Base-by-base conservation (phyloP, 2,329 filamentous ascomycete species). In the Blastomyces emzantsi region DNA sequence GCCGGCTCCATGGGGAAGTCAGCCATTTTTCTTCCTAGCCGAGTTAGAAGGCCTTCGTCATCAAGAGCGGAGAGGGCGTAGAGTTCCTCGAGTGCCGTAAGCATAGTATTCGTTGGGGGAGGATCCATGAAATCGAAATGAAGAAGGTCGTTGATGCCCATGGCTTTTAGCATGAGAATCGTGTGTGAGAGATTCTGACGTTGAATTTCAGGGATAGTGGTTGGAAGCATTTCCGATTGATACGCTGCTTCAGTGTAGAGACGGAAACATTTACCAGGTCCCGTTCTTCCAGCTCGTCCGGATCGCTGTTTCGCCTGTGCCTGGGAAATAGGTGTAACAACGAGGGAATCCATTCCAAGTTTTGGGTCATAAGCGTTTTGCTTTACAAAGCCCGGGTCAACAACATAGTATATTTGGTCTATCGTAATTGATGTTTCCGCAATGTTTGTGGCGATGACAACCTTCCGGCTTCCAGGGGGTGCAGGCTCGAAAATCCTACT, bases 121-220 rank as follows among this genome's bases (percentile, higher is more conserved):
- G 94, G 92, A 71, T 99, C 94, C 93, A 99, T 97, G 71, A 99
- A 99, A 77, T 97, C 93, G 71, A 99, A 99, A 73, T 96, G 92
- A 15, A 99, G 82, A 1, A 99, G 81, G 73, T 99, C 94, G 72
- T 99, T 97, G 76, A 99, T 97, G 2, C 95, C 94, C 92, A 99
- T 97, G 0, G 94, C 94, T 74, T 99, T 99, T 60, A 99, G 84
- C 90, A 97, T 96, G 57, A 99, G 83, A 74, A 99, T 97, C 0
- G 93, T 97, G 69, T 90, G 87, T 0, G 91, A 90, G 62, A 99
- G 73, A 71, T 99, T 99, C 74, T 97, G 91, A 1, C 94, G 84
- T 73, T 99, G 94, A 61, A 99, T 99, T 71, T 97, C 94, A 0
- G 94, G 94, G 39, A 97, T 95, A 0, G 92, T 92, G 0, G 92